A percentile compares a stretch with the other conserved stretches of the same genome.
These are phyloP conservation scores for Botryotinia calthae DNA, from an alignment of 2,329 filamentous ascomycete genomes.

Conservation along the genomic window DNA sequence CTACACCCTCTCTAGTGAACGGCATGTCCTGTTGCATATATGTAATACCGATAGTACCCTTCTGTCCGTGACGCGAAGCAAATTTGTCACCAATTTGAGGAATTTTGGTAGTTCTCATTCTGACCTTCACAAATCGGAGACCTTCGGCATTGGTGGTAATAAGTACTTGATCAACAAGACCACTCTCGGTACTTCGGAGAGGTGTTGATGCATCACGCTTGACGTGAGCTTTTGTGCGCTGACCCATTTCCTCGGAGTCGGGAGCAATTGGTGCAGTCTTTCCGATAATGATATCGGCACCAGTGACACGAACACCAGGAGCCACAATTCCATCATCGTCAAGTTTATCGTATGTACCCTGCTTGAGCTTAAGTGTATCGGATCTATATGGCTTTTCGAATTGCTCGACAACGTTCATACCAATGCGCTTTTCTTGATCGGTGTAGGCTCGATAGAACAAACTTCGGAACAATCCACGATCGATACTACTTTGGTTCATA, in stretches of 20 bases:
- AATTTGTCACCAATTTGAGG: constrained; percentile 99
- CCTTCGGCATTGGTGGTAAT: constrained; percentile 94
- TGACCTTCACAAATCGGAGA: constrained; percentile 93
- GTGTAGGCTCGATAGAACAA: constrained; percentile 97
- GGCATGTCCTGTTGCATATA: constrained; percentile 99
- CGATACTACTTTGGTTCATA: constrained; percentile 99
- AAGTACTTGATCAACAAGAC: constrained; percentile 91
- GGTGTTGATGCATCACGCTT: constrained; percentile 96
- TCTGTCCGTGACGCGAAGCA: constrained; percentile 97
- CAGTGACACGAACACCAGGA: constrained; percentile 89
- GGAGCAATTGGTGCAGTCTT: constrained; percentile 95
- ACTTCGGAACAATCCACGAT: constrained; percentile 94
- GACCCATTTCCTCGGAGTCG: constrained; percentile 89
- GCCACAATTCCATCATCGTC: constrained; percentile 95
- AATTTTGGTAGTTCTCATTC: constrained; percentile 94
- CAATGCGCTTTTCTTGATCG: constrained; percentile 93
- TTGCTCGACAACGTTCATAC: constrained; percentile 85
- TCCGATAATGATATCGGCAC: constrained; percentile 98
- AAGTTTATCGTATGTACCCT: constrained; percentile 94
- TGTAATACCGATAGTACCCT: constrained; percentile 98
- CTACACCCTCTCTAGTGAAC: constrained; percentile 86
- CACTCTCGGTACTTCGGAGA: constrained; percentile 90
- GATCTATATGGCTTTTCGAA: constrained; percentile 93
- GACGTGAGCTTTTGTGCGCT: constrained; percentile 83
- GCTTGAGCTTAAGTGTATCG: constrained; percentile 89